These are phyloP conservation scores for Boletus subparvulus DNA, from an alignment of 768 basidiomycete genomes.

Conservation along the genomic window DNA sequence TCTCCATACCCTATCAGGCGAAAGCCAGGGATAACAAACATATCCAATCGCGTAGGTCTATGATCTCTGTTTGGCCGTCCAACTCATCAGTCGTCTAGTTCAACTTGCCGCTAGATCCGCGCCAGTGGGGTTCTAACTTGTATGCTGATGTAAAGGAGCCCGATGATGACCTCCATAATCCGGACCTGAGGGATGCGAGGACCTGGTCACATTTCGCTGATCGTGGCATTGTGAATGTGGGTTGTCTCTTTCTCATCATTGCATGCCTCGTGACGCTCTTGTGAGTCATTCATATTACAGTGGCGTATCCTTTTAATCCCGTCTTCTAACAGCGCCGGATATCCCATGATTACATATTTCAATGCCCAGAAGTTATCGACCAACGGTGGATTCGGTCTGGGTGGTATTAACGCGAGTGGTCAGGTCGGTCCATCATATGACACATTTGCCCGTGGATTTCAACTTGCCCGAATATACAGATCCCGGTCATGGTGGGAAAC, in stretches of 20 bases:
- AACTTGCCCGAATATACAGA: slow-evolving; percentile 23
- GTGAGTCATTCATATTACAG: slow-evolving; percentile 39
- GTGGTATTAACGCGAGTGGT: slow-evolving; percentile 73
- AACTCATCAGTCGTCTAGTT: slow-evolving; percentile 42
- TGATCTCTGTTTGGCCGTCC: background rate
- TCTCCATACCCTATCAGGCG: slow-evolving; percentile 43
- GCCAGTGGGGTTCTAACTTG: slow-evolving; percentile 62
- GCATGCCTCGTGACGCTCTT: slow-evolving; percentile 53
- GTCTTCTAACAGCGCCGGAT: slow-evolving; percentile 38
- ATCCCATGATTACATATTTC: slow-evolving; percentile 43
- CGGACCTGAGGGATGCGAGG: slow-evolving; percentile 40
- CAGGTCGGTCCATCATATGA: slow-evolving; percentile 44
- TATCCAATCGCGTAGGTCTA: slow-evolving; percentile 45
- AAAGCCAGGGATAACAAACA: slow-evolving; percentile 34
- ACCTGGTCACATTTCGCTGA: slow-evolving; percentile 45
- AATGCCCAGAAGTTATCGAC: slow-evolving; percentile 28
- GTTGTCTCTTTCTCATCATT: slow-evolving; percentile 62
- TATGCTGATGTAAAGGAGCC: slow-evolving; percentile 55
- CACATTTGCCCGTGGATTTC: background rate
- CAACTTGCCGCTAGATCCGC: slow-evolving; percentile 63
- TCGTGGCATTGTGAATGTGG: slow-evolving; percentile 69
- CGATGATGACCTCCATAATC: slow-evolving; percentile 76
- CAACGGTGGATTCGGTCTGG: slow-evolving; percentile 55
- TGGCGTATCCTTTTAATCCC: background rate
- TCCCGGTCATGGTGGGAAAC: slow-evolving; percentile 59